These are phyloP conservation scores for Candida verbasci DNA, from an alignment of 805 yeast species.

Conservation along the genomic window DNA sequence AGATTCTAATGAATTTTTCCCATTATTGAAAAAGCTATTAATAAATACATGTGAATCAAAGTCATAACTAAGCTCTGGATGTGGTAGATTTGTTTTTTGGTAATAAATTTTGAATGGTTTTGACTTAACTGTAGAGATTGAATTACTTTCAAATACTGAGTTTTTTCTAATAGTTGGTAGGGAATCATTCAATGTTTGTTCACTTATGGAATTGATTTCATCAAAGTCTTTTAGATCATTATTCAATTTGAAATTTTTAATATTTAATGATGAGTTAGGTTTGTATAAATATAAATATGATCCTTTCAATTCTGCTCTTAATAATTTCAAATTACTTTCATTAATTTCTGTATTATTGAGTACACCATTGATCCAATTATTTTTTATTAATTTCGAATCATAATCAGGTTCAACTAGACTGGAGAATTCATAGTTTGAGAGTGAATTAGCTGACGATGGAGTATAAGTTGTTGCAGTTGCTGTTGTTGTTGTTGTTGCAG, in stretches of 20 bases:
- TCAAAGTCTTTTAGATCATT: neutral
- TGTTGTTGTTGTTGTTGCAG: neutral
- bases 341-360: constrained; percentile 27
- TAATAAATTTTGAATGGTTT: constrained; percentile 16
- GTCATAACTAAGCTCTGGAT: constrained; percentile 43
- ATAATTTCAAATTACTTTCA: constrained; percentile 41
- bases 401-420: constrained; percentile 23
- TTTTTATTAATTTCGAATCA: constrained; percentile 26
- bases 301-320: constrained; percentile 67
- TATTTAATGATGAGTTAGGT: constrained; percentile 45
- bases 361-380: constrained; percentile 36
- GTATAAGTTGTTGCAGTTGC: neutral
- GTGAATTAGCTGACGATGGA: neutral
- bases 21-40: constrained; percentile 1
- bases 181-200: neutral
- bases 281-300: constrained; percentile 60
- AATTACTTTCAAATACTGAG: neutral
- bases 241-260: constrained; percentile 24
- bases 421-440: neutral
- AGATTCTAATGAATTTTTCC: constrained; percentile 50
- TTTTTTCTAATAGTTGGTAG: neutral
- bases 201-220: neutral
- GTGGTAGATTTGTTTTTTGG: constrained; percentile 23
- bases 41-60: constrained; percentile 30
- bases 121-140: neutral